Percentiles rank a stretch among this genome's conserved stretches.
These are phyloP conservation scores for Malassezia slooffiae DNA, from an alignment of 1,284 basidiomycete species.

Conservation along the genomic window DNA sequence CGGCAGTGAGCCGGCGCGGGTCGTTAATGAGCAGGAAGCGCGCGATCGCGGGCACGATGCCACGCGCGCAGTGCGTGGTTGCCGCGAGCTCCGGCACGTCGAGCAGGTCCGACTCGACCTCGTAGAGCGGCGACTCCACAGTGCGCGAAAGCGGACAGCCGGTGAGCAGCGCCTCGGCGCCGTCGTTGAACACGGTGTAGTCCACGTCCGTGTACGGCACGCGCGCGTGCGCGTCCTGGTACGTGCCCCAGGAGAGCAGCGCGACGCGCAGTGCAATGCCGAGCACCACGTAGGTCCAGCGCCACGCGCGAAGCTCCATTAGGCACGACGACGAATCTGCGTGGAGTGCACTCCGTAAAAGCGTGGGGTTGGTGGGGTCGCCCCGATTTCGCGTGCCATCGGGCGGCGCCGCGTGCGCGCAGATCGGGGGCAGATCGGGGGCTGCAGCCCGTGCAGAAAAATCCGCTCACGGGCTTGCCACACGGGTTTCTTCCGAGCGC, in stretches of 20 bases:
- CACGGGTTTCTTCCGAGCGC: too few species aligned
- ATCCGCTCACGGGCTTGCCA: too few species aligned
- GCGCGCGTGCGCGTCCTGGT: conserved; percentile 68
- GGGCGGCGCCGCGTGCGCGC: too few species aligned
- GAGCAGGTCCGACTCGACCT: conserved; percentile 23
- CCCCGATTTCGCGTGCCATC: too few species aligned
- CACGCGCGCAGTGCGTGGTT: conserved; percentile 29
- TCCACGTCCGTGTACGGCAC: conserved; percentile 96
- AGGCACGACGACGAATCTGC: too few species aligned
- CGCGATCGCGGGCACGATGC: conserved; percentile 26
- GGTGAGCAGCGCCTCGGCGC: conserved; percentile 50
- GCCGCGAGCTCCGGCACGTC: conserved; percentile 14
- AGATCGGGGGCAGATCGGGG: too few species aligned
- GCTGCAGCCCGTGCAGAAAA: too few species aligned
- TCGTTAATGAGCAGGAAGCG: conserved; percentile 53
- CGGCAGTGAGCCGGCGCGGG: conserved; percentile 11
- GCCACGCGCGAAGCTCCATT: conserved; percentile 1
- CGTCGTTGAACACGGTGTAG: conserved; percentile 89
- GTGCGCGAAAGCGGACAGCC: conserved; percentile 30
- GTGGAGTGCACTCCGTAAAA: too few species aligned
- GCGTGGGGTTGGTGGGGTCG: too few species aligned
- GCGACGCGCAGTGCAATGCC: conserved; percentile 57
- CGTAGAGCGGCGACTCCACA: conserved; percentile 17
- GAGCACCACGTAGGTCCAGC: conserved; percentile 31
- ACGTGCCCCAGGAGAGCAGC: conserved; percentile 72